Conservation (phyloP, 2,329 filamentous ascomycete species). For the Pseudohalonectria lignicola region DNA sequence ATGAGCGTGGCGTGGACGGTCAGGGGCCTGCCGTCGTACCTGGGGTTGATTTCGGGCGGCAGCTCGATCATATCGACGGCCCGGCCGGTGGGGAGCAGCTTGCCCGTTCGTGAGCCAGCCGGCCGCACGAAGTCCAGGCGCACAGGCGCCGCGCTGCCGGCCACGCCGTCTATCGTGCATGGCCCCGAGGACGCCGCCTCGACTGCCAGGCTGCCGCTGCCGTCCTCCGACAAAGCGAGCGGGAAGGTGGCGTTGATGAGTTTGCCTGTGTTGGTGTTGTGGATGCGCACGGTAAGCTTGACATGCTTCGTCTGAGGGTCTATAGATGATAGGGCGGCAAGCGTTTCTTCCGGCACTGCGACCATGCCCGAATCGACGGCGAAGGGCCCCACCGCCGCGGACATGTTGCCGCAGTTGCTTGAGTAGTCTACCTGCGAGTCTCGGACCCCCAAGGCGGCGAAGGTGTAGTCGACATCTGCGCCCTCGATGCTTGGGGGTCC, state of each 20-base stretch:
- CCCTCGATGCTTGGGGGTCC: slow-evolving; percentile 33
- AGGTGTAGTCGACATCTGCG: slow-evolving; percentile 59
- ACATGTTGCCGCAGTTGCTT: slow-evolving; percentile 71
- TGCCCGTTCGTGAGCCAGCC: slow-evolving; percentile 28
- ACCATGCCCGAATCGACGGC: slow-evolving; percentile 42
- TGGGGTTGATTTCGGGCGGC: too few species aligned
- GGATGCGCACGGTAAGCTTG: slow-evolving; percentile 39
- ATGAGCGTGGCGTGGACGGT: slow-evolving; percentile 23
- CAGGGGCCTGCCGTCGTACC: slow-evolving; percentile 11
- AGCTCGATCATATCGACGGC: slow-evolving; percentile 19
- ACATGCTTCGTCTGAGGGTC: background rate
- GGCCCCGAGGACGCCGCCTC: slow-evolving; percentile 18
- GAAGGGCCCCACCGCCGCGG: slow-evolving; percentile 53
- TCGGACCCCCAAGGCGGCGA: slow-evolving; percentile 56
- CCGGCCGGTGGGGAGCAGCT: slow-evolving; percentile 24
- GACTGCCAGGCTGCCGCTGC: slow-evolving; percentile 18
- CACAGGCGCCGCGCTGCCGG: slow-evolving; percentile 22
- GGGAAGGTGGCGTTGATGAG: slow-evolving; percentile 25
- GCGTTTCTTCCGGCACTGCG: background rate
- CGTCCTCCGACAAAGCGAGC: slow-evolving; percentile 14
- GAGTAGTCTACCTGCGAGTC: slow-evolving; percentile 51
- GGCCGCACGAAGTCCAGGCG: slow-evolving; percentile 25
- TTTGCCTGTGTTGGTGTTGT: slow-evolving; percentile 64
- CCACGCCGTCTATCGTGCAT: slow-evolving; percentile 27
- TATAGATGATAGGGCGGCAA: slow-evolving; percentile 18